Percentiles rank a stretch among this genome's conserved stretches.
Evolutionary conservation across 1,284 basidiomycete genomes (phyloP).

Genomic region (Cryptococcus sp.): DNA sequence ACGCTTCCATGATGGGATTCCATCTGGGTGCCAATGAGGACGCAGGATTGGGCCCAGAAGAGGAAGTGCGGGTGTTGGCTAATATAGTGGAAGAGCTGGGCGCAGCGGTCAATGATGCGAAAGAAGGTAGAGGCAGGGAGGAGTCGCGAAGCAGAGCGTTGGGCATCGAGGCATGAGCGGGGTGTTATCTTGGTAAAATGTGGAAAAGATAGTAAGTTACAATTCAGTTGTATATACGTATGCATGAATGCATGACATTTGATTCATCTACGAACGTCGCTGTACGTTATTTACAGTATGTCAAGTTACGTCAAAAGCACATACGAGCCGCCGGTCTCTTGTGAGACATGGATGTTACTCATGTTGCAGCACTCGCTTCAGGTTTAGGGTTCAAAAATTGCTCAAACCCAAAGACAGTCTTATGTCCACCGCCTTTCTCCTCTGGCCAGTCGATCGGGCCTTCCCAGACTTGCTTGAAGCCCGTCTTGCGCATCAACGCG

Average conservation of each 20-base stretch:
- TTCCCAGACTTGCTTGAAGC: slow-evolving; percentile 5
- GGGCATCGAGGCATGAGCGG: slow-evolving; percentile 7
- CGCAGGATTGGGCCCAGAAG: slow-evolving; percentile 36
- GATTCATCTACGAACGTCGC: too few species aligned
- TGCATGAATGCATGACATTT: neutral
- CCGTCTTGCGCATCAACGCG: neutral
- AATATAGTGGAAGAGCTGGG: slow-evolving; percentile 30
- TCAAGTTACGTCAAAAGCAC: too few species aligned
- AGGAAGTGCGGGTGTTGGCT: slow-evolving; percentile 38
- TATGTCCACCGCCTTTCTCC: slow-evolving; percentile 4
- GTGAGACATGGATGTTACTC: neutral
- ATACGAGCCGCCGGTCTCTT: neutral
- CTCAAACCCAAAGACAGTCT: slow-evolving; percentile 1
- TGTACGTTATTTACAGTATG: neutral
- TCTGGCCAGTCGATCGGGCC: slow-evolving; percentile 1
- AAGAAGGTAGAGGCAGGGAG: slow-evolving; percentile 10
- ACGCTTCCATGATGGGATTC: slow-evolving; percentile 46
- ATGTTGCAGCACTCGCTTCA: neutral
- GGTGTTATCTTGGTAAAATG: neutral
- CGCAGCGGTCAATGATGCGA: slow-evolving; percentile 24
- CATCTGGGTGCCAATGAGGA: slow-evolving; percentile 38
- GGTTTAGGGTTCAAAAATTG: neutral
- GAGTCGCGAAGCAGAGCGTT: neutral
- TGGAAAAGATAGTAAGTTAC: neutral
- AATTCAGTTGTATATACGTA: slow-evolving; percentile 3